Conservation (phyloP, 139 green algal species). For the Gonium pectorale region DNA sequence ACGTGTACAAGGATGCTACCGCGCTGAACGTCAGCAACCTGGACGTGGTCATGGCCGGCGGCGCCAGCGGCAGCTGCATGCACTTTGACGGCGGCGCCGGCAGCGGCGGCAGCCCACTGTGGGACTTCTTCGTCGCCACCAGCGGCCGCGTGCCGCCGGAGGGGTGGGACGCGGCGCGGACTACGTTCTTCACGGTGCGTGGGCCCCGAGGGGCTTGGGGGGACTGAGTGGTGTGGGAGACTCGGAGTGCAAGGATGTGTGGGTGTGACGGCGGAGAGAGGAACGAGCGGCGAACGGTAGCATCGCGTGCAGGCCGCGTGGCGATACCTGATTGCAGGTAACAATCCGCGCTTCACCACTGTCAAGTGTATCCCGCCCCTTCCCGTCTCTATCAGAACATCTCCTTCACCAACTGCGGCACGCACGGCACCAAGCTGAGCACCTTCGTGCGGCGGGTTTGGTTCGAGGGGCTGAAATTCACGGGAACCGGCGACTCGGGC, state of each 20-base stretch:
- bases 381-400: conserved; percentile 5
- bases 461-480: background rate
- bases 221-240: no score
- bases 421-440: conserved; percentile 38
- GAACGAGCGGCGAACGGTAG: no score
- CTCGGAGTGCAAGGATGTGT: no score
- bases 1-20: conserved; percentile 7
- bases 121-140: conserved; percentile 6
- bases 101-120: conserved; percentile 21
- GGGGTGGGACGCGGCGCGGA: no score
- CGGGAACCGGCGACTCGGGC: background rate
- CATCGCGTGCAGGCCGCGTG: no score
- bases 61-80: background rate
- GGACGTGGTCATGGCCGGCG: conserved; percentile 29
- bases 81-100: conserved; percentile 24
- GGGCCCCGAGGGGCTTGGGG: no score
- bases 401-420: conserved; percentile 14
- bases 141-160: background rate
- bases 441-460: conserved; percentile 32
- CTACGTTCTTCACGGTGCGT: no score
- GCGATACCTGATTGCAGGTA: no score
- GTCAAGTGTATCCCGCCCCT: background rate
- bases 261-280: no score
- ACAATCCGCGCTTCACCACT: no score
- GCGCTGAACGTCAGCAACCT: background rate